These are phyloP conservation scores for Nannizziopsis arthrosporioides DNA, from an alignment of 2,329 filamentous ascomycete genomes.

Conservation along the genomic window DNA sequence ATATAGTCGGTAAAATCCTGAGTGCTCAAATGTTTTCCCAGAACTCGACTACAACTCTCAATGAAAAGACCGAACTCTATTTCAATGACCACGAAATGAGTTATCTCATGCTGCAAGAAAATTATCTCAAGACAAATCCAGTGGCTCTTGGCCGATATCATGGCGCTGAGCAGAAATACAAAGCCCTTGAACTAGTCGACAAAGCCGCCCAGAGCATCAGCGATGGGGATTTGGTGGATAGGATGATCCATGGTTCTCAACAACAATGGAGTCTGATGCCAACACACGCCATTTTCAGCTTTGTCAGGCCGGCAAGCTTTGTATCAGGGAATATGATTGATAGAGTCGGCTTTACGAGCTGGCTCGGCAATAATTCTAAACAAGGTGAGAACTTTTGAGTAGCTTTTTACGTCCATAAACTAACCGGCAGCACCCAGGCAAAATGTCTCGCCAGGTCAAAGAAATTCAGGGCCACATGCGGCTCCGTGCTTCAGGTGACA, in stretches of 20 bases:
- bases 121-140: slow-evolving; percentile 80
- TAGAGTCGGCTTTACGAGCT: slow-evolving; percentile 67
- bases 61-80: slow-evolving; percentile 97
- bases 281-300: slow-evolving; percentile 87
- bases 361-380: slow-evolving; percentile 94
- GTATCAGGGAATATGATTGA: slow-evolving; percentile 65
- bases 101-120: slow-evolving; percentile 95
- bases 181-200: slow-evolving; percentile 74
- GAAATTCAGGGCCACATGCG: slow-evolving; percentile 98
- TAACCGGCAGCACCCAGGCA: slow-evolving; percentile 28
- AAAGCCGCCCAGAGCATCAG: slow-evolving; percentile 91
- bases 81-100: slow-evolving; percentile 99
- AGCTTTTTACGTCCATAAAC: not conserved
- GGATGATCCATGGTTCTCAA: slow-evolving; percentile 96
- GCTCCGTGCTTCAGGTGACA: slow-evolving; percentile 74
- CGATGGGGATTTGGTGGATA: slow-evolving; percentile 87
- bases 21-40: slow-evolving; percentile 74
- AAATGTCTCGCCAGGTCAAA: slow-evolving; percentile 68
- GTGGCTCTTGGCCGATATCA: slow-evolving; percentile 50
- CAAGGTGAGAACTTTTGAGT: slow-evolving; percentile 44
- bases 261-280: slow-evolving; percentile 99
- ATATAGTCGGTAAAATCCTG: slow-evolving; percentile 89
- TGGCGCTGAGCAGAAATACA: slow-evolving; percentile 60
- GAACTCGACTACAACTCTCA: slow-evolving; percentile 73
- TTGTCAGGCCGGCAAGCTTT: slow-evolving; percentile 81